Percentiles rank a stretch among this genome's conserved stretches.
Evolutionary conservation across 371 early-diverging fungal genomes (phyloP).

Genomic region (Saksenaea oblongispora): DNA sequence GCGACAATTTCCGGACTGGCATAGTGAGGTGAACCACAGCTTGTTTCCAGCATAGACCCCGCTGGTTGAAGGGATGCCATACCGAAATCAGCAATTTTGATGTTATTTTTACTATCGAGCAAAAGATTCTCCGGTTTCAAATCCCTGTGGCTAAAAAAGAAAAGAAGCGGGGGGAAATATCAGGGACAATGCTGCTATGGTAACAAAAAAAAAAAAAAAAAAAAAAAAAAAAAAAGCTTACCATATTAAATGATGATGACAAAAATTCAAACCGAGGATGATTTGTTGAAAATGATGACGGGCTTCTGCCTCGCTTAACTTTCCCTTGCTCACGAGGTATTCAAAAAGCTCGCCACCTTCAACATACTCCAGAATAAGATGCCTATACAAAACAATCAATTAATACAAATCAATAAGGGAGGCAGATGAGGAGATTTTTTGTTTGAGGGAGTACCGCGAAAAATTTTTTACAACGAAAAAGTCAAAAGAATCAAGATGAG

Average conservation of each 20-base stretch:
- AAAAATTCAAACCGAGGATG: slow-evolving; percentile 90
- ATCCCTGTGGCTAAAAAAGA: slow-evolving; percentile 85
- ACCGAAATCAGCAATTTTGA: slow-evolving; percentile 88
- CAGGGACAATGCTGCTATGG: not conserved
- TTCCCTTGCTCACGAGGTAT: slow-evolving; percentile 49
- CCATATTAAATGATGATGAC: slow-evolving; percentile 72
- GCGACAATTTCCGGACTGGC: slow-evolving; percentile 93
- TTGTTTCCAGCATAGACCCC: slow-evolving; percentile 76
- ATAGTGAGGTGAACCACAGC: slow-evolving; percentile 92
- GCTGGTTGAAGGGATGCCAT: slow-evolving; percentile 80
- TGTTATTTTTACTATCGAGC: slow-evolving; percentile 76
- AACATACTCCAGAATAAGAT: slow-evolving; percentile 50
- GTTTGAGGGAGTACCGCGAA: not conserved
- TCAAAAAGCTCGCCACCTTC: slow-evolving; percentile 56
- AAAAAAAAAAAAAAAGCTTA: slow-evolving; percentile 13
- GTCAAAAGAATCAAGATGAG: not conserved
- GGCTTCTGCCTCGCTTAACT: slow-evolving; percentile 78
- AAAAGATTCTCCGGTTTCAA: slow-evolving; percentile 96
- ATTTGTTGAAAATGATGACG: slow-evolving; percentile 95
- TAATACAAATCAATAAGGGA: not conserved
- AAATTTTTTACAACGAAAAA: not conserved
- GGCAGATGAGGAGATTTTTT: not conserved
- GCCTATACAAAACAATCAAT: slow-evolving; percentile 15
- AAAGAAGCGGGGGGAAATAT: not conserved
- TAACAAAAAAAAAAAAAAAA: not conserved